A percentile compares a stretch with the other conserved stretches of the same genome.
Conservation (phyloP, 371 early-diverging fungal species). For the Apophysomyces trapeziformis region DNA sequence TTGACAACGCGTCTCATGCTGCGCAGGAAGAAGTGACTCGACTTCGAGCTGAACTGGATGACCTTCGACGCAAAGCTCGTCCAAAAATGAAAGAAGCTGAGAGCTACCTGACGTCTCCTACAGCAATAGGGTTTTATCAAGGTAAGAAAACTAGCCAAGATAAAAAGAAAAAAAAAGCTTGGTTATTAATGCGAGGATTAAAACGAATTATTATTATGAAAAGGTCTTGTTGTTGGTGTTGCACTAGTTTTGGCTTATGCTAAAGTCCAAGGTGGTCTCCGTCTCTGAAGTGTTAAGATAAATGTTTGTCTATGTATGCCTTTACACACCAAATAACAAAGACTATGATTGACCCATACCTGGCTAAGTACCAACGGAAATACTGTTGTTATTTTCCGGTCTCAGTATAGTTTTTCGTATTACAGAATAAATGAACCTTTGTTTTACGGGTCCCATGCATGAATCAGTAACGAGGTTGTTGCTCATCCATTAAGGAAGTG, state of each 20-base stretch:
- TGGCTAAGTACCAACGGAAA: too few relatives aligned
- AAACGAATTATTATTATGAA: background rate
- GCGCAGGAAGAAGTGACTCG: conserved; percentile 43
- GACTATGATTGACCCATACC: too few relatives aligned
- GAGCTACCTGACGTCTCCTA: conserved; percentile 37
- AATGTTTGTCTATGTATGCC: too few relatives aligned
- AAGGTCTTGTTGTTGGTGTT: conserved; percentile 15
- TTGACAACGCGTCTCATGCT: conserved; percentile 30
- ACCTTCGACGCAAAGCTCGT: conserved; percentile 34
- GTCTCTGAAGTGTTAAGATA: background rate
- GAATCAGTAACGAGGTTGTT: too few relatives aligned
- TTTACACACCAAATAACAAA: too few relatives aligned
- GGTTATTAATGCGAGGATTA: background rate
- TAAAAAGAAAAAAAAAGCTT: background rate
- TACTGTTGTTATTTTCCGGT: too few relatives aligned
- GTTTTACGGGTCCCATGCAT: too few relatives aligned
- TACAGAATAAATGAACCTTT: too few relatives aligned
- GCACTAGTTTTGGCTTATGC: conserved; percentile 7
- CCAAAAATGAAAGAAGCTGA: conserved; percentile 51
- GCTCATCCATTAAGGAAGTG: too few relatives aligned
- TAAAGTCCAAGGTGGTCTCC: conserved; percentile 10
- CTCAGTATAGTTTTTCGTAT: too few relatives aligned
- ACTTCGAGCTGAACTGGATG: conserved; percentile 43
- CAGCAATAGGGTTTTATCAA: conserved; percentile 42
- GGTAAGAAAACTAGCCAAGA: conserved; percentile 19